Conservation (phyloP, 805 yeast genomes). For the Sugiyamaella qingdaonensis region DNA sequence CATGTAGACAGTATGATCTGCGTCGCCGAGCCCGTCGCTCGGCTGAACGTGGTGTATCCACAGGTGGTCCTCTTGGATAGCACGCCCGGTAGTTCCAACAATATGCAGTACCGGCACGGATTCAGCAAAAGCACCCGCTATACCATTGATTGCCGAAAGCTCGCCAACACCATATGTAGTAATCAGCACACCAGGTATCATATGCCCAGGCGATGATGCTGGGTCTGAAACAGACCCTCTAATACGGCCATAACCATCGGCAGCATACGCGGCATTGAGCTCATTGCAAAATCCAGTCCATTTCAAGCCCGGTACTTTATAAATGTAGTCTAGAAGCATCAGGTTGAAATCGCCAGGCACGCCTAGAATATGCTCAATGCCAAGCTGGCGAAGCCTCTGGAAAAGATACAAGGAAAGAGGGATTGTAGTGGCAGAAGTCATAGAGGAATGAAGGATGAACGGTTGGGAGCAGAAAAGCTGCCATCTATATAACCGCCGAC, state of each 20-base stretch:
- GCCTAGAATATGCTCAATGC: slow-evolving; percentile 36
- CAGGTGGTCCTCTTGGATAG: slow-evolving; percentile 34
- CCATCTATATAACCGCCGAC: too few relatives aligned
- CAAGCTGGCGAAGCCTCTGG: slow-evolving; percentile 33
- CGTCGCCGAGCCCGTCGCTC: slow-evolving; percentile 35
- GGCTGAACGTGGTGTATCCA: slow-evolving; percentile 40
- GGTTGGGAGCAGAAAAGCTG: too few relatives aligned
- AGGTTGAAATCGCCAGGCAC: slow-evolving; percentile 46
- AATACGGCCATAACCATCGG: slow-evolving; percentile 80
- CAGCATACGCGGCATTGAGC: slow-evolving; percentile 82
- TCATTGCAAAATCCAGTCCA: slow-evolving; percentile 90
- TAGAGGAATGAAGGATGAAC: not conserved
- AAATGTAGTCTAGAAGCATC: slow-evolving; percentile 37
- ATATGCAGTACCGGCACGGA: slow-evolving; percentile 74
- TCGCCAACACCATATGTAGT: slow-evolving; percentile 92
- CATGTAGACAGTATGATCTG: slow-evolving; percentile 66
- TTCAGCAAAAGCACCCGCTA: slow-evolving; percentile 81
- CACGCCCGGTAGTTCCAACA: slow-evolving; percentile 66
- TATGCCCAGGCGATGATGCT: slow-evolving; percentile 13
- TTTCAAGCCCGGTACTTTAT: slow-evolving; percentile 41
- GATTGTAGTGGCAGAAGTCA: slow-evolving; percentile 7
- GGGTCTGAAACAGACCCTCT: slow-evolving; percentile 26
- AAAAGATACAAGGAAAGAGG: slow-evolving; percentile 32
- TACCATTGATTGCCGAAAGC: slow-evolving; percentile 75
- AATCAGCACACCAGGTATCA: slow-evolving; percentile 59